phyloP scores from a whole-genome alignment of 1,284 basidiomycete species.

The Rhodotorula sp. region DNA sequence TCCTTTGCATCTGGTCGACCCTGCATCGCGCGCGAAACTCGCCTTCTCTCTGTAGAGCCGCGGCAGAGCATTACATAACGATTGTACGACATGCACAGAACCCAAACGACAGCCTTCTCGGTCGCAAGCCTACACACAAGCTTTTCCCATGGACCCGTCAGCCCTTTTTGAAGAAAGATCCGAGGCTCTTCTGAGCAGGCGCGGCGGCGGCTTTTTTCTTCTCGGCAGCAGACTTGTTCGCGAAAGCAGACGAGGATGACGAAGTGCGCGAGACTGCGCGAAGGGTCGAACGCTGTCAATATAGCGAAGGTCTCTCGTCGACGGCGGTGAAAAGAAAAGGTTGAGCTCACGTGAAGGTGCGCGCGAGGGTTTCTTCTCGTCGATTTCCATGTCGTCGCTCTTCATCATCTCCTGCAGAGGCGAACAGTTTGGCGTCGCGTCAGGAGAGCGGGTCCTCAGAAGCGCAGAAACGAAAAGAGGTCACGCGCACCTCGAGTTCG shows the following conservation, averaged over 20 bases:
- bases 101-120: no score
- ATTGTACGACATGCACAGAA: no score
- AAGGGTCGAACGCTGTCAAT: not conserved
- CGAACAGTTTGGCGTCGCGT: not conserved
- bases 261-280: conserved; percentile 8
- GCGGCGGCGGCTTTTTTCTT: not conserved
- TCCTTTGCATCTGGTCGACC: no score
- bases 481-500: conserved; percentile 23
- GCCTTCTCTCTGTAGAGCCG: no score
- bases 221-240: not conserved
- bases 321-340: no score
- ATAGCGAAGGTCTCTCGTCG: no score
- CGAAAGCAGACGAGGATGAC: conserved; percentile 3
- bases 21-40: no score
- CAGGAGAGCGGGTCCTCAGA: not conserved
- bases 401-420: conserved; percentile 22
- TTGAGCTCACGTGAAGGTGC: not conserved
- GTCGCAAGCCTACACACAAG: no score
- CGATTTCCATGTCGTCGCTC: conserved; percentile 19
- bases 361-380: conserved; percentile 6
- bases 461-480: not conserved
- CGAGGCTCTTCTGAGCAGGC: conserved; percentile 9
- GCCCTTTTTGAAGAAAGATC: conserved; percentile 22
- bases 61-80: no score
- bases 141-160: not conserved